Conservation (phyloP, 768 basidiomycete species). For the Suillus variegatus region DNA sequence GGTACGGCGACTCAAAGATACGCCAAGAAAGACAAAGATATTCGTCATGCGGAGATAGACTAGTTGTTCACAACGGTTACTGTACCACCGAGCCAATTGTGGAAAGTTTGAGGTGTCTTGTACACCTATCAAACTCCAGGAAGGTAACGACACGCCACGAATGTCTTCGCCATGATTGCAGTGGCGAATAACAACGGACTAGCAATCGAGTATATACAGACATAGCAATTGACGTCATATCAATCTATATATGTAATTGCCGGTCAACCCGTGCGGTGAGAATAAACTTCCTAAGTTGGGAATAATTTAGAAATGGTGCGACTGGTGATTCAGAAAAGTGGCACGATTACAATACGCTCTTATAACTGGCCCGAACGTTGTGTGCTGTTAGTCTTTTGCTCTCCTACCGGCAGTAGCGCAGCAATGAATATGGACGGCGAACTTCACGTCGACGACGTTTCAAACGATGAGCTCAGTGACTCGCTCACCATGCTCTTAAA, state of each 20-base stretch:
- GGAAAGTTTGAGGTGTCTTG: neutral
- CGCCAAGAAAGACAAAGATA: neutral
- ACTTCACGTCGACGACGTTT: conserved; percentile 1
- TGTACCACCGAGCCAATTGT: no score
- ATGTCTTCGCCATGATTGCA: neutral
- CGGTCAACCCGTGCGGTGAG: conserved; percentile 16
- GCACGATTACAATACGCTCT: conserved; percentile 19
- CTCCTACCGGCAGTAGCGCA: neutral
- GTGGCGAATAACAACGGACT: neutral
- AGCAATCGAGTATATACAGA: no score
- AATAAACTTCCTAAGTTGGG: conserved; percentile 21
- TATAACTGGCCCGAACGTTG: neutral
- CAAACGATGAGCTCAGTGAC: conserved; percentile 35
- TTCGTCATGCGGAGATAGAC: neutral
- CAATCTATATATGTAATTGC: no score
- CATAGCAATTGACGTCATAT: no score
- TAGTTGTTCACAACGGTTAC: neutral
- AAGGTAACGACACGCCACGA: neutral
- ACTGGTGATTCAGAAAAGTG: conserved; percentile 19
- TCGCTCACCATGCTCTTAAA: conserved; percentile 60
- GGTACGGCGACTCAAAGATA: neutral
- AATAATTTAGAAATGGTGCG: conserved; percentile 25
- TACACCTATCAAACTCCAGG: neutral
- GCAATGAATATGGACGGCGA: neutral
- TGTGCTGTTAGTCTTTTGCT: neutral